Evolutionary conservation across 768 basidiomycete species (phyloP), one percentile per base, ranked within the genome.

Genomic region (Hortiboletus campestris): DNA sequence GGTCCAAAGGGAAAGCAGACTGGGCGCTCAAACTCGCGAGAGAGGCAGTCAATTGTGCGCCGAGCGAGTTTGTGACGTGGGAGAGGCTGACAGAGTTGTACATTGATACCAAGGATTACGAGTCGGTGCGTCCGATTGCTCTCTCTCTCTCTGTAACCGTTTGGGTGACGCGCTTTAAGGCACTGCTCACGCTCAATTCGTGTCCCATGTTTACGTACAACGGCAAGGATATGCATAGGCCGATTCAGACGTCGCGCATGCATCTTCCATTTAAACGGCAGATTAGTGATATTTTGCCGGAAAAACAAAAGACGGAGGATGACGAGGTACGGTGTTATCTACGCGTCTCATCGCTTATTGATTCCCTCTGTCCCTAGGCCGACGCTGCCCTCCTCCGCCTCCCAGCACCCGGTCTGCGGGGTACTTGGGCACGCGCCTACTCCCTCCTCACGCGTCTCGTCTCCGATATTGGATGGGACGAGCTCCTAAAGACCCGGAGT

Each of bases 131-230:
- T 53, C 17, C 12, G 38, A 16, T 10, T 36, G 7, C n/a, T 8
- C 32, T 22, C 11, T 29, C 22, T 38, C n/a, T 36, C 17, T 44
- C 9, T 14, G 41, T 25, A 25, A 25, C 6, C 3, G n/a, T 4
- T 46, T 51, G 20, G 39, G 16, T 47, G 41, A 49, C 22, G 28
- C 29, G 13, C 1, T 14, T 9, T 45, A 10, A 79, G 79, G 94
- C 94, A 0, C 77, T 98, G 14, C 78, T 98, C 40, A 97, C 96
- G 1, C 83, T 98, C 46, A 98, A 98, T 68, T 98, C 95, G n/a
- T 98, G 97, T 75, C 95, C 96, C 3, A 98, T 99, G 97, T 99
- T 99, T 75, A 98, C 97, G 9, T 98, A 91, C 75, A 97, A 97
- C 66, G 96, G 97, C 42, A 86, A 95, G 20, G 97, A 99, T 70